These are phyloP conservation scores for Axilococcus clingmanii DNA, from an alignment of 139 green algal genomes.

Conservation along the genomic window DNA sequence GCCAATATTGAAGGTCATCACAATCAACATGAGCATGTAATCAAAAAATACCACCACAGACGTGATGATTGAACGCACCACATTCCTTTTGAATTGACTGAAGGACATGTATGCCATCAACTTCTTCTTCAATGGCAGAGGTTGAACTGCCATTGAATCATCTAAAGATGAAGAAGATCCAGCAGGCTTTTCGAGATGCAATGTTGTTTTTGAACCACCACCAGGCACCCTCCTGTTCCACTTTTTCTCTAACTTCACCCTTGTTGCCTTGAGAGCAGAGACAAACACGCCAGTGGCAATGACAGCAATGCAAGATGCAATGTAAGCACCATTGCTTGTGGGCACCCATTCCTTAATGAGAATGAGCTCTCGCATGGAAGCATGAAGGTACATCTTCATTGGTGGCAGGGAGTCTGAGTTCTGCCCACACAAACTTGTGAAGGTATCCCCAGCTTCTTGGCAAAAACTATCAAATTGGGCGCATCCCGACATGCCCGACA, in stretches of 20 bases:
- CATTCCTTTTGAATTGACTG: slow-evolving; percentile 11
- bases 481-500: slow-evolving; percentile 13
- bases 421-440: slow-evolving; percentile 8
- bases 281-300: slow-evolving; percentile 7
- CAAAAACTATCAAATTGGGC: slow-evolving; percentile 14
- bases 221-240: slow-evolving; percentile 7
- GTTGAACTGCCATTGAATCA: too few relatives aligned
- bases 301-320: slow-evolving; percentile 17
- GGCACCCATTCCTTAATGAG: slow-evolving; percentile 29
- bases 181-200: neutral
- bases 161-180: too few relatives aligned
- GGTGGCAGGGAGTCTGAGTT: neutral
- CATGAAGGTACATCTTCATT: slow-evolving; percentile 27
- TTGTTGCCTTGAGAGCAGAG: slow-evolving; percentile 15
- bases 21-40: slow-evolving; percentile 38
- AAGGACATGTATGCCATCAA: too few relatives aligned
- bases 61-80: slow-evolving; percentile 10
- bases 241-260: slow-evolving; percentile 4
- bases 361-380: slow-evolving; percentile 21
- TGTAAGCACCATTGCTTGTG: slow-evolving; percentile 9
- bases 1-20: slow-evolving; percentile 41
- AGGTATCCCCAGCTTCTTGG: slow-evolving; percentile 8
- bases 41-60: slow-evolving; percentile 17
- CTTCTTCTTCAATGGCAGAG: too few relatives aligned
- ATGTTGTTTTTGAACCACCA: neutral